These are phyloP conservation scores for Candida sanyaensis DNA, from an alignment of 1,139 yeast species.

Conservation along the genomic window DNA sequence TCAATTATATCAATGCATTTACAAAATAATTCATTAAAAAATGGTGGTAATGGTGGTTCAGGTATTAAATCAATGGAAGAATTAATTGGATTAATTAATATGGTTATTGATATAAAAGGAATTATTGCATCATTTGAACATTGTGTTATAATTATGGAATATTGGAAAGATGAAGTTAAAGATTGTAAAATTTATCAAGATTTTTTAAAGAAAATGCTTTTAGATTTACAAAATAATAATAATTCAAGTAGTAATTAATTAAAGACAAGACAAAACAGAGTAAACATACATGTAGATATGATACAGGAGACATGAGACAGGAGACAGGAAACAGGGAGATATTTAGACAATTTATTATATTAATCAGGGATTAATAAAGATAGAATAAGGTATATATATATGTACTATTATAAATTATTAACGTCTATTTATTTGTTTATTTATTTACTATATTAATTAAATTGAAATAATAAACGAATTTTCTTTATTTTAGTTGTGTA, in stretches of 20 bases:
- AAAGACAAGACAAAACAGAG: too few relatives aligned
- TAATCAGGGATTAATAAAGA: too few relatives aligned
- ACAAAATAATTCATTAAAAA: neutral
- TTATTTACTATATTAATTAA: too few relatives aligned
- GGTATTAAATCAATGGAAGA: conserved; percentile 11
- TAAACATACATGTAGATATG: too few relatives aligned
- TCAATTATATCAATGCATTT: conserved; percentile 7
- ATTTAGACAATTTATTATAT: too few relatives aligned
- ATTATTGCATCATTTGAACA: conserved; percentile 32
- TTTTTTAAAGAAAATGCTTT: conserved; percentile 25
- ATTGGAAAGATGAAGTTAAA: conserved; percentile 40
- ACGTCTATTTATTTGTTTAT: too few relatives aligned
- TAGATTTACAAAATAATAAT: conserved; percentile 3
- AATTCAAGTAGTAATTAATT: neutral
- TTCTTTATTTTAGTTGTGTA: too few relatives aligned
- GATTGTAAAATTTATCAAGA: conserved; percentile 35
- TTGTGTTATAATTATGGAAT: conserved; percentile 31
- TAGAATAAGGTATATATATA: too few relatives aligned
- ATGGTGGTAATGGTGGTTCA: neutral
- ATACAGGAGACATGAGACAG: too few relatives aligned
- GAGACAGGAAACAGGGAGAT: too few relatives aligned
- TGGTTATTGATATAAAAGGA: conserved; percentile 27
- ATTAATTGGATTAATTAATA: conserved; percentile 18
- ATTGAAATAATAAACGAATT: too few relatives aligned
- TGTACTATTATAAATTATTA: too few relatives aligned